These are phyloP conservation scores for Chrysochromulina parva DNA, from an alignment of 78 protist genomes.

Conservation along the genomic window DNA sequence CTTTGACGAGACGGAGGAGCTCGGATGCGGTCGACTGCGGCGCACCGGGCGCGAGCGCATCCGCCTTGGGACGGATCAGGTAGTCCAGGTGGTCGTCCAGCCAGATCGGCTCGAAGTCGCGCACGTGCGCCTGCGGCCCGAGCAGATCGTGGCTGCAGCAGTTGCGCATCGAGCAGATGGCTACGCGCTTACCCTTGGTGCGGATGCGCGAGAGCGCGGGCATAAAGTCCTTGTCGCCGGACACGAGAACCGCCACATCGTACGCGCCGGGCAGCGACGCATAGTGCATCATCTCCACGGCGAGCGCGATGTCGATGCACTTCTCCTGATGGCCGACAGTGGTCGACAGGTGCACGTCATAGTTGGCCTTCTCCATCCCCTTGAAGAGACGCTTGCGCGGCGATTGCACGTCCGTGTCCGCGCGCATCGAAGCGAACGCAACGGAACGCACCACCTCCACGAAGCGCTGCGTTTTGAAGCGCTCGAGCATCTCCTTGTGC, in stretches of 20 bases:
- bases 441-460: not conserved
- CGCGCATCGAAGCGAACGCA: not conserved
- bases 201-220: constrained; percentile 8
- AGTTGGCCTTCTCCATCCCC: not conserved
- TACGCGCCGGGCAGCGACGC: not conserved
- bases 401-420: not conserved
- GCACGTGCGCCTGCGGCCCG: not conserved
- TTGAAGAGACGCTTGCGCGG: not conserved
- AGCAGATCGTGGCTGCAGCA: not conserved
- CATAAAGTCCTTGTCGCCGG: constrained; percentile 13
- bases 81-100: not conserved
- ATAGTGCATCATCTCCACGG: constrained; percentile 27
- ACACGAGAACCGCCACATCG: constrained; percentile 11
- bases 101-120: constrained; percentile 15
- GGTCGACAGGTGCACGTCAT: not conserved
- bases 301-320: constrained; percentile 36
- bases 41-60: not conserved
- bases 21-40: not conserved
- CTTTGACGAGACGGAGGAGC: not conserved
- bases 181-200: not conserved
- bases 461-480: not conserved
- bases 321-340: not conserved
- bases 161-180: constrained; percentile 23
- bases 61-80: not conserved
- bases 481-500: not conserved